Base-by-base conservation (phyloP, 345 rosid species). In the Salix udensis region DNA sequence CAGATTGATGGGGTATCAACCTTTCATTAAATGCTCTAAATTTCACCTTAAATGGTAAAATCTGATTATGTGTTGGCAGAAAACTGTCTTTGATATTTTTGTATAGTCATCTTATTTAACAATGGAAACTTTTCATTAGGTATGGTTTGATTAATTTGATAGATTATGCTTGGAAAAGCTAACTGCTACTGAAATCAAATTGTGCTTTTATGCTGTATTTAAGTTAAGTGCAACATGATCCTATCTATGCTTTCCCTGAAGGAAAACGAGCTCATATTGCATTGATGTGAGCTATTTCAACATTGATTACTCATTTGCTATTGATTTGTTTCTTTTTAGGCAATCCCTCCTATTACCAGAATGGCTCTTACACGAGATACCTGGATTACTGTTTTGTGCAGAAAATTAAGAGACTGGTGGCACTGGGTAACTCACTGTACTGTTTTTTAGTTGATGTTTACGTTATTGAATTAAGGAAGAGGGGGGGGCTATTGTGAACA, bases 351-450 rank as follows among this genome's bases (percentile, higher is more conserved):
- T 61, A 84, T 91, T 79, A 91, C 97, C 48, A 87, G 99, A 77
- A 88, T 91, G 97, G 94, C 97, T 72, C 98, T 94, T 69, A 96
- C 98, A 62, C 98, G 91, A 28, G 99, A 91, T 85, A 94, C 98
- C 72, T 96, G 99, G 99, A 81, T 96, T 79, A 96, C 99, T 37
- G 96, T 96, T 78, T 84, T 96, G 85, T 92, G 98, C 91, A 87
- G 96, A 89, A 96, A 96, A 84, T 82, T 96, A 84, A 86, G 97
- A 87, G 97, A 96, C 88, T 92, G 98, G 93, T 96, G 99, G 99
- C 97, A 91, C 82, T 92, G 97, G 99, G 99, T 96, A 92, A 87
- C 74, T 81, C 68, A 46, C 75, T 78, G 67, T 40, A 70, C 69
- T 80, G 71, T 68, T 74, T 53, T 53, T 31, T 78, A 74, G 81